A percentile compares a stretch with the other conserved stretches of the same genome.
Conservation (phyloP, 352 stramenopile genomes). For the Thraustotheca clavata region DNA sequence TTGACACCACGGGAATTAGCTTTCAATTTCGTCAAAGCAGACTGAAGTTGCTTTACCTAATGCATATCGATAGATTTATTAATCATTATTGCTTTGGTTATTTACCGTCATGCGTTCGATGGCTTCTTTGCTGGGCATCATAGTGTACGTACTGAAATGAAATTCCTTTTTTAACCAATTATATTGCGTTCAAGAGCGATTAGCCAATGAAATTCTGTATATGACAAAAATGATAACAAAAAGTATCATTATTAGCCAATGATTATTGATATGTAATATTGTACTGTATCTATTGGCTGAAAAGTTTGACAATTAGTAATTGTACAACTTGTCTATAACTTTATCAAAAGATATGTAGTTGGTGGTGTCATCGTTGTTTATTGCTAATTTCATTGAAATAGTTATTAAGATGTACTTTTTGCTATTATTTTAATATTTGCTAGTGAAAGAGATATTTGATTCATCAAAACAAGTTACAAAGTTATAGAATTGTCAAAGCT, state of each 20-base stretch:
- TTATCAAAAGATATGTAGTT: no score
- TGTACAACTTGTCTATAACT: no score
- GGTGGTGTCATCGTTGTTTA: no score
- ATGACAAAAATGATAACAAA: no score
- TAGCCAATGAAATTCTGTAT: neutral
- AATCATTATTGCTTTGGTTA: neutral
- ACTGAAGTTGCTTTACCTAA: slow-evolving; percentile 49
- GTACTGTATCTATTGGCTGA: neutral
- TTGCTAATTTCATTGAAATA: no score
- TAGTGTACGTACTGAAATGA: neutral
- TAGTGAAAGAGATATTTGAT: no score
- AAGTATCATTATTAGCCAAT: no score
- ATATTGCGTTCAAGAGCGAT: neutral
- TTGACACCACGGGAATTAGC: slow-evolving; percentile 37
- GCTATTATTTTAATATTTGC: no score
- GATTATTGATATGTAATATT: neutral
- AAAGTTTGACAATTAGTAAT: neutral
- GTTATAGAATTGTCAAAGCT: no score
- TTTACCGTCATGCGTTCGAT: slow-evolving; percentile 7
- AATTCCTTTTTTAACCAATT: neutral
- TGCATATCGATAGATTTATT: neutral
- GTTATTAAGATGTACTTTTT: no score
- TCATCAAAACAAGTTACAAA: no score
- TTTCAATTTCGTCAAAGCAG: slow-evolving; percentile 32
- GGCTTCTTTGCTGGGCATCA: neutral